These are phyloP conservation scores for Neofusicoccum umdonicola DNA, from an alignment of 2,329 filamentous ascomycete genomes.

Conservation along the genomic window DNA sequence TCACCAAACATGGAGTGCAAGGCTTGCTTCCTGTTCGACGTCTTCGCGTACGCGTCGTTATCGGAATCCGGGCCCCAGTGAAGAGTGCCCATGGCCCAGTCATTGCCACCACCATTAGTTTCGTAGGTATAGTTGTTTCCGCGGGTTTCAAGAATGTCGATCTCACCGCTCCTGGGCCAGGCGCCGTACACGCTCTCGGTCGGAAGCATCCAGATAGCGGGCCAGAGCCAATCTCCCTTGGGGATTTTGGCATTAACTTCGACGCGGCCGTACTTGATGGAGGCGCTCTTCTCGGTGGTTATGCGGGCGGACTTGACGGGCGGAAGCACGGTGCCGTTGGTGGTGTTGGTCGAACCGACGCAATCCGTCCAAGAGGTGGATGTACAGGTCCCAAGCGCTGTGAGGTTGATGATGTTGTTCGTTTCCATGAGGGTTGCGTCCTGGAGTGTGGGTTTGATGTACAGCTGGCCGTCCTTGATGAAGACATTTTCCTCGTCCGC, in stretches of 20 bases:
- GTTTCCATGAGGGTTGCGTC: conserved; percentile 21
- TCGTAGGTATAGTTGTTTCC: conserved; percentile 42
- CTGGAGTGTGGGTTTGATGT: conserved; percentile 19
- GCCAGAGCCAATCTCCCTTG: conserved; percentile 52
- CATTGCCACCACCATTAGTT: conserved; percentile 42
- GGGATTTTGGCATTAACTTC: conserved; percentile 55
- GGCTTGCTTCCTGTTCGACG: conserved; percentile 22
- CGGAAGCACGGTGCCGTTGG: conserved; percentile 47
- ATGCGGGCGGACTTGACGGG: conserved; percentile 51
- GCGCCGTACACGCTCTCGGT: conserved; percentile 30
- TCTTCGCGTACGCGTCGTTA: conserved; percentile 30
- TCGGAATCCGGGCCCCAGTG: conserved; percentile 46
- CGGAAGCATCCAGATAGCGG: conserved; percentile 21
- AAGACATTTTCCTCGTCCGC: conserved; percentile 51
- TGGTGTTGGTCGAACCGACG: conserved; percentile 42
- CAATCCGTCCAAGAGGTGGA: conserved; percentile 16
- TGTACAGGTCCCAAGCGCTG: conserved; percentile 9
- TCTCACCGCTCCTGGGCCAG: conserved; percentile 55
- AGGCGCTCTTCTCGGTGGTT: conserved; percentile 46
- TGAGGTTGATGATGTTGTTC: conserved; percentile 43
- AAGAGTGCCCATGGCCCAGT: conserved; percentile 45
- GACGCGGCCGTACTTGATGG: conserved; percentile 50
- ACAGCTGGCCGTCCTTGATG: conserved; percentile 39
- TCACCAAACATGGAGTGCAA: conserved; percentile 31
- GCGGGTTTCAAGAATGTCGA: conserved; percentile 52